Evolutionary conservation across 169 alveolate genomes (phyloP).

Genomic region (Plasmodium vivax): DNA sequence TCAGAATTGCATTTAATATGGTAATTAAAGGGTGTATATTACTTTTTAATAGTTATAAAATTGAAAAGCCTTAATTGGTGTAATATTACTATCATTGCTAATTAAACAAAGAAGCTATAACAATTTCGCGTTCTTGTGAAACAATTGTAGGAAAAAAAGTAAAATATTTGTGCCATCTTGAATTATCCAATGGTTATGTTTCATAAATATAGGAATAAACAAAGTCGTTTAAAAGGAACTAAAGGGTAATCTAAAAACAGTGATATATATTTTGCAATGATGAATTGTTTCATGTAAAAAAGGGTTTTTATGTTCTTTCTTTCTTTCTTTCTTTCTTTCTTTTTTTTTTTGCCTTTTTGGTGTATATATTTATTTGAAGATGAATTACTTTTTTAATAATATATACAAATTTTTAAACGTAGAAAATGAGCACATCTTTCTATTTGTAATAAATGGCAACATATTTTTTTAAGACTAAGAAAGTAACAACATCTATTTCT

Average conservation of each 20-base stretch:
- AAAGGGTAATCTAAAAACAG: neutral
- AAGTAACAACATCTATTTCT: no score
- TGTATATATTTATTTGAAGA: no score
- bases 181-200: neutral
- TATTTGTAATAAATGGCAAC: no score
- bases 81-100: neutral
- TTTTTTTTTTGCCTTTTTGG: no score
- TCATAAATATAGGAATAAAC: neutral
- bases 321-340: no score
- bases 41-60: neutral
- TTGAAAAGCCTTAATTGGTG: neutral
- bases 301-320: neutral
- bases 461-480: no score
- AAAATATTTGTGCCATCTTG: neutral
- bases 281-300: neutral
- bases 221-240: neutral
- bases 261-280: no score
- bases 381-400: no score
- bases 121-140: neutral
- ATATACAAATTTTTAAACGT: no score
- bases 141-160: neutral
- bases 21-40: neutral
- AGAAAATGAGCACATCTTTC: no score
- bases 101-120: neutral
- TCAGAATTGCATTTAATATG: neutral